A percentile compares a stretch with the other conserved stretches of the same genome.
Conservation (phyloP, 352 stramenopile genomes). For the Discostella stelligera region DNA sequence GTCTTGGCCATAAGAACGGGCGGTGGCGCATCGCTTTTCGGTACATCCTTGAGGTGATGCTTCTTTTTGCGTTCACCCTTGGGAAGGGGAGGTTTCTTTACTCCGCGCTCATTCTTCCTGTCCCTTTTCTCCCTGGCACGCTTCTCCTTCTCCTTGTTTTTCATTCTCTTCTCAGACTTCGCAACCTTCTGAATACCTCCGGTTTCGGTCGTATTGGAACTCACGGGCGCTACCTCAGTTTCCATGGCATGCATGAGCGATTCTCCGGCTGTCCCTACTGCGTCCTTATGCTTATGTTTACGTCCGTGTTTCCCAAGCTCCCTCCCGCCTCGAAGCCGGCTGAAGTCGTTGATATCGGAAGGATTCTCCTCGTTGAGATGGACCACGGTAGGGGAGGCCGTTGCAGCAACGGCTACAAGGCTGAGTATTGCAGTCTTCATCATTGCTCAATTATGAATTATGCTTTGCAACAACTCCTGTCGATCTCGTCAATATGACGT, state of each 20-base stretch:
- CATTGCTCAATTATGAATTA: neutral
- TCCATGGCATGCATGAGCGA: neutral
- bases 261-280: neutral
- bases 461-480: neutral
- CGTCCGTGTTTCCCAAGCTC: neutral
- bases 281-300: neutral
- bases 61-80: neutral
- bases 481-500: too few relatives aligned
- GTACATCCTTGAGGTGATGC: neutral
- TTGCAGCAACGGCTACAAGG: neutral
- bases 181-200: neutral
- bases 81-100: neutral
- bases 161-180: neutral
- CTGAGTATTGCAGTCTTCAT: slow-evolving; percentile 5
- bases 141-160: neutral
- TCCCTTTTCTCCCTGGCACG: neutral
- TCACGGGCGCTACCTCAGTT: neutral
- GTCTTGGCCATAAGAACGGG: neutral
- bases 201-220: neutral
- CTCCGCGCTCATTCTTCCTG: neutral
- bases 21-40: neutral
- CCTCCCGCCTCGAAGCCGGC: neutral
- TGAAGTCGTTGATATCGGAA: neutral
- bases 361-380: neutral
- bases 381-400: neutral